Conservation (phyloP, 1,284 basidiomycete species). For the Tilletia caries region DNA sequence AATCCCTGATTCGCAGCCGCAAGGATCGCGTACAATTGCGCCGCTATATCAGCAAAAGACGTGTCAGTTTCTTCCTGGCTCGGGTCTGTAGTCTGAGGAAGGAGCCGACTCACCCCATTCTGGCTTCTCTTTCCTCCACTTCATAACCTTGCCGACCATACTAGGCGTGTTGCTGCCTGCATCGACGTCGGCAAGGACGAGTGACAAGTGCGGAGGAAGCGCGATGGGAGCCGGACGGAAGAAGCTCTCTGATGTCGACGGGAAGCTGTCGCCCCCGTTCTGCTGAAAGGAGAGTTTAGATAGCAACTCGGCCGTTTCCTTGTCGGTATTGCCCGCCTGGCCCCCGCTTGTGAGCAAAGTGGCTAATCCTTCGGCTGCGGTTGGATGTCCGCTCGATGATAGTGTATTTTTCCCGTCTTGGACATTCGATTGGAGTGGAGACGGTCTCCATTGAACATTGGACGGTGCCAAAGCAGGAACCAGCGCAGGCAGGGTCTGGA, state of each 20-base stretch:
- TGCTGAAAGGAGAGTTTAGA: not conserved
- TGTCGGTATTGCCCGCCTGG: not conserved
- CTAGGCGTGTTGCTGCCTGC: slow-evolving; percentile 50
- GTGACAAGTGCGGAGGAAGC: slow-evolving; percentile 42
- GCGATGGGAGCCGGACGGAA: slow-evolving; percentile 39
- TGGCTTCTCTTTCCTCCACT: slow-evolving; percentile 43
- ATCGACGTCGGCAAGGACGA: slow-evolving; percentile 51
- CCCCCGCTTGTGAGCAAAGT: not conserved
- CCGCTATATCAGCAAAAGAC: slow-evolving; percentile 28
- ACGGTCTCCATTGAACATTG: slow-evolving; percentile 45
- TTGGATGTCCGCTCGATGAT: slow-evolving; percentile 20
- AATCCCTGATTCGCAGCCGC: slow-evolving; percentile 44
- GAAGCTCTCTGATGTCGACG: not conserved
- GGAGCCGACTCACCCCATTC: slow-evolving; percentile 33
- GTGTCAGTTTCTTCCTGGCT: not conserved
- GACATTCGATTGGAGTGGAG: slow-evolving; percentile 21
- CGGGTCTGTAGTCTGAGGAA: not conserved
- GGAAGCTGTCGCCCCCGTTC: not conserved
- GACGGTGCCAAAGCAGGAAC: slow-evolving; percentile 27
- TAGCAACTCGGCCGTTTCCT: not conserved
- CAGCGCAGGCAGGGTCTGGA: not conserved
- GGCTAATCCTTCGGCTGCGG: slow-evolving; percentile 39
- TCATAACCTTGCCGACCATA: slow-evolving; percentile 46
- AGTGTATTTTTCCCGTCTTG: not conserved
- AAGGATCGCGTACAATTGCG: slow-evolving; percentile 46